Evolutionary conservation across 257 asterid genomes (phyloP).

Genomic region (Solanum clarkiae): DNA sequence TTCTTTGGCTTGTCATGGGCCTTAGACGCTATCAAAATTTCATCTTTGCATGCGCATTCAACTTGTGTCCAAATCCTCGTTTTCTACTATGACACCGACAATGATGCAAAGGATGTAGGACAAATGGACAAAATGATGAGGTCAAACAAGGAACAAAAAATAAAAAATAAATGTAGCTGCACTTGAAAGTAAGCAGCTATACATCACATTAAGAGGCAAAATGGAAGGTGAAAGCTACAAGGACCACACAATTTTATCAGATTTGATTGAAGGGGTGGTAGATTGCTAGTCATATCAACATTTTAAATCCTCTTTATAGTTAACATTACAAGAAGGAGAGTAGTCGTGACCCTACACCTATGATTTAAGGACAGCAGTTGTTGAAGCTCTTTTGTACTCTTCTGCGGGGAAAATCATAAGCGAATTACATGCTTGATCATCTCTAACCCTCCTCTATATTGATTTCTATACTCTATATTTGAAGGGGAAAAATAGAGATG

Average conservation of each 20-base stretch:
- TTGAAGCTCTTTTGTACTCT: too few relatives aligned
- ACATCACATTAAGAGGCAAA: background rate
- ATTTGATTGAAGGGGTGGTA: slow-evolving; percentile 7
- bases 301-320: slow-evolving; percentile 21
- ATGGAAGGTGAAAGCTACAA: background rate
- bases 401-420: background rate
- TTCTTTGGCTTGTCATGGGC: too few relatives aligned
- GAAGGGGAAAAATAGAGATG: too few relatives aligned
- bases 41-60: too few relatives aligned
- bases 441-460: too few relatives aligned
- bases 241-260: slow-evolving; percentile 1
- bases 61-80: too few relatives aligned
- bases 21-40: too few relatives aligned
- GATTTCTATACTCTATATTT: too few relatives aligned
- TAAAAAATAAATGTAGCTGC: background rate
- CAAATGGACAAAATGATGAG: background rate
- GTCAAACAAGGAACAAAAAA: background rate
- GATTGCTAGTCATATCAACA: slow-evolving; percentile 27
- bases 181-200: background rate
- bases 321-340: slow-evolving; percentile 7
- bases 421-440: too few relatives aligned
- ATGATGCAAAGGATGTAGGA: too few relatives aligned
- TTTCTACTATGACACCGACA: too few relatives aligned
- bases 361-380: slow-evolving; percentile 2
- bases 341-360: slow-evolving; percentile 19